Base-by-base conservation (phyloP, 2,329 filamentous ascomycete species). In the Didymellaceae sp. region DNA sequence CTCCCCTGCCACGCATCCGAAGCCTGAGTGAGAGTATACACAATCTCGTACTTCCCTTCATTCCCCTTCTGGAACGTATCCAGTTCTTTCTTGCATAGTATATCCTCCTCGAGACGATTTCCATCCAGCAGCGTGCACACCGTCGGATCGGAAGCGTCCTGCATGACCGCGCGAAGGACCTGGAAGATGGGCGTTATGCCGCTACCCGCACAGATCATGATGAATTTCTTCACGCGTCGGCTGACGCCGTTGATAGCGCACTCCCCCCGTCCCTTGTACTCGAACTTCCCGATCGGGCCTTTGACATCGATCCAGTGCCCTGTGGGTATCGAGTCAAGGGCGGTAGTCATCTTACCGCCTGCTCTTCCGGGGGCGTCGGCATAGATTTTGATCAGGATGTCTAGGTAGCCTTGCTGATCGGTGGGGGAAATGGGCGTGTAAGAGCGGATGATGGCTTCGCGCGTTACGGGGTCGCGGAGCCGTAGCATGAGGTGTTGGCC, bases 181-280 rank as follows among this genome's bases (percentile, higher is more conserved):
- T 94, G 89, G 68, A 87, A 94, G 57, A 96, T 89, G 0, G 92
- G 92, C n/a, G 92, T 96, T 65, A 97, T 88, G 1, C 92, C 92
- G n/a, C 85, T 90, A 5, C 92, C 92, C 11, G 83, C 92, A 62
- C 90, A 94, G 24, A 96, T 86, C 91, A 96, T 96, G 67, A 89
- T 78, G 71, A 96, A 90, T 10, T 81, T 82, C 43, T 80, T 82
- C 1, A 95, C 82, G 0, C 62, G 73, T 8, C 86, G 77, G 49
- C 78, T 70, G 16, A 77, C 79, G 0, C 82, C 82, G 24, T 82
- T 82, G 32, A 96, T 74, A 0, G 75, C 66, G 62, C 88, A 90
- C 2, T 73, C 56, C 0, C 91, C 91, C 0, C 77, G 74, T 0
- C 89, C 88, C 0, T 86, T 76, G 63, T 96, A 96, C 63, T 88